Percentiles rank a stretch among this genome's conserved stretches.
Conservation (phyloP, 73 alveolate genomes). For the Uronychia setigera region DNA sequence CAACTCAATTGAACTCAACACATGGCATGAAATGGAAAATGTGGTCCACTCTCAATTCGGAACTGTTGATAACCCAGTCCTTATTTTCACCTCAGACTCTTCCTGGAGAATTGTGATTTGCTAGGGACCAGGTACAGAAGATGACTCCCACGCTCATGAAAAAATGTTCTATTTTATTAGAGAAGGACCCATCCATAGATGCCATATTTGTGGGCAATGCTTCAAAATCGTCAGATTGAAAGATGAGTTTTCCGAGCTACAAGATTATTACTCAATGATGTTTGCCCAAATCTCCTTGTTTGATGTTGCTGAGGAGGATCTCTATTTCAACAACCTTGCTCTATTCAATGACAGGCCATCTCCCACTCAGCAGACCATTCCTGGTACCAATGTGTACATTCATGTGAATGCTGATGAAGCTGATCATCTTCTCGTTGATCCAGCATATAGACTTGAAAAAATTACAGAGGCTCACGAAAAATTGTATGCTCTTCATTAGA, state of each 20-base stretch:
- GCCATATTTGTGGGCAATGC: constrained; percentile 88
- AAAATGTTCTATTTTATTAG: constrained; percentile 78
- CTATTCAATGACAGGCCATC: constrained; percentile 62
- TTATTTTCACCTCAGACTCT: constrained; percentile 81
- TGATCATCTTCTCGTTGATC: constrained; percentile 86
- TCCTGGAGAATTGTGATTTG: constrained; percentile 90
- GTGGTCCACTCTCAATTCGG: constrained; percentile 75
- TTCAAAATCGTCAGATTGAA: constrained; percentile 86
- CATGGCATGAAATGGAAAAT: constrained; percentile 70
- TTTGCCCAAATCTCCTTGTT: constrained; percentile 74
- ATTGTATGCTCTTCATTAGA: constrained; percentile 57
- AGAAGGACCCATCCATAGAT: constrained; percentile 93
- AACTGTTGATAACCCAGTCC: constrained; percentile 91
- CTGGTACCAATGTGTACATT: constrained; percentile 68
- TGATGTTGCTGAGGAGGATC: constrained; percentile 82
- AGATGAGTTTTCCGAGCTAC: constrained; percentile 79
- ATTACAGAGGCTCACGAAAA: constrained; percentile 80
- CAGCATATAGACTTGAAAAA: constrained; percentile 85
- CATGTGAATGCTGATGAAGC: constrained; percentile 86
- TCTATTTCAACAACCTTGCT: constrained; percentile 24
- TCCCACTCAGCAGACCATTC: constrained; percentile 46
- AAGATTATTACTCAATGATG: constrained; percentile 80
- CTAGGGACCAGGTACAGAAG: constrained; percentile 88
- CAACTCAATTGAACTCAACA: constrained; percentile 55
- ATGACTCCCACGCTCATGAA: constrained; percentile 87